phyloP scores from a whole-genome alignment of 805 yeast species.

The Lachancea waltii region DNA sequence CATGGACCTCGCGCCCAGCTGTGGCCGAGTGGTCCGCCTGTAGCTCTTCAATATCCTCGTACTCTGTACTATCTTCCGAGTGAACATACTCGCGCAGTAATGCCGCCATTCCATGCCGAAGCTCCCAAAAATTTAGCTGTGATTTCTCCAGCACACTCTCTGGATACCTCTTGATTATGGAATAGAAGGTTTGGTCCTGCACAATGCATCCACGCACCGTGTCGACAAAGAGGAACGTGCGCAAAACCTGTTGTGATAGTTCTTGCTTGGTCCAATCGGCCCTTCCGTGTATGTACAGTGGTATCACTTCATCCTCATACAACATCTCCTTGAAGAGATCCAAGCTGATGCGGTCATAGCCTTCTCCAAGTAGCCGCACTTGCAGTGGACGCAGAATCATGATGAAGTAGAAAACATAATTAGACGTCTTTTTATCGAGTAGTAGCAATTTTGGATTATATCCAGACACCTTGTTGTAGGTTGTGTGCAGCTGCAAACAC shows the following conservation, averaged over 20 bases:
- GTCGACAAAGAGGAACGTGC: background rate
- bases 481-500: constrained; percentile 6
- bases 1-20: background rate
- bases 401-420: background rate
- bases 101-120: background rate
- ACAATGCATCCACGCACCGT: background rate
- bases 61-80: background rate
- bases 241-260: background rate
- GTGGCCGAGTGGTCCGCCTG: background rate
- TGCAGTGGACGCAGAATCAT: background rate
- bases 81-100: background rate
- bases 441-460: background rate
- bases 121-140: background rate
- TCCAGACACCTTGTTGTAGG: constrained; percentile 6
- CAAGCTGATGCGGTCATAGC: background rate
- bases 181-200: background rate
- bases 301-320: background rate
- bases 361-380: too few relatives aligned
- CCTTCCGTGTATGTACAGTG: background rate
- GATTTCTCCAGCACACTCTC: background rate
- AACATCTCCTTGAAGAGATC: background rate
- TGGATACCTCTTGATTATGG: background rate
- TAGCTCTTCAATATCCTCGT: background rate
- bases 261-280: background rate
- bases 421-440: background rate